Conservation (phyloP, 2,329 filamentous ascomycete genomes). For the Xylariaceae sp. region DNA sequence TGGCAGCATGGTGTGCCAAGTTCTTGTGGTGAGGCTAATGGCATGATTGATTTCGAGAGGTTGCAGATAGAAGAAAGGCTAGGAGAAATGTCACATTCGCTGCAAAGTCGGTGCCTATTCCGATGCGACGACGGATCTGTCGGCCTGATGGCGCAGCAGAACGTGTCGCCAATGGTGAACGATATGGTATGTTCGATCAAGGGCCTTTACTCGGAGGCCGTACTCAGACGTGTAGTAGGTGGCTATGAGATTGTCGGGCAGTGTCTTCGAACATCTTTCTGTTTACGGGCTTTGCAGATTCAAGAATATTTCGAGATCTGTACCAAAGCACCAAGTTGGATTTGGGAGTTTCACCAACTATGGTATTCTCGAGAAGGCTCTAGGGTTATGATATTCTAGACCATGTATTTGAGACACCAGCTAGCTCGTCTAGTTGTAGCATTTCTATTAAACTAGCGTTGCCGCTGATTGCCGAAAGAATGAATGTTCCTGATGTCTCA, state of each 20-base stretch:
- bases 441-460: no score
- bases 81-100: neutral
- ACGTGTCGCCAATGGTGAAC: neutral
- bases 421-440: no score
- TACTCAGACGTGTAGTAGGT: constrained; percentile 1
- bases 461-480: no score
- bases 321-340: no score
- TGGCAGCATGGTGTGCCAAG: neutral
- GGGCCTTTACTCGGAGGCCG: constrained; percentile 8
- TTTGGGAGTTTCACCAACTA: no score
- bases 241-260: constrained; percentile 9
- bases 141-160: constrained; percentile 9
- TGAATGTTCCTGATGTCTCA: no score
- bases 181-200: constrained; percentile 12
- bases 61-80: neutral
- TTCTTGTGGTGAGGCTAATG: neutral
- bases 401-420: no score
- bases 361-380: no score
- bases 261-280: constrained; percentile 3
- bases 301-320: no score
- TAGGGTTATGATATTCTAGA: no score
- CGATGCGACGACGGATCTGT: constrained; percentile 3
- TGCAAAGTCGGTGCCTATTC: constrained; percentile 1
- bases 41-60: neutral
- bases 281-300: no score